Percentiles rank a stretch among this genome's conserved stretches.
These are phyloP conservation scores for Zygnema circumcarinatum DNA, from an alignment of 139 green algal genomes.

Conservation along the genomic window DNA sequence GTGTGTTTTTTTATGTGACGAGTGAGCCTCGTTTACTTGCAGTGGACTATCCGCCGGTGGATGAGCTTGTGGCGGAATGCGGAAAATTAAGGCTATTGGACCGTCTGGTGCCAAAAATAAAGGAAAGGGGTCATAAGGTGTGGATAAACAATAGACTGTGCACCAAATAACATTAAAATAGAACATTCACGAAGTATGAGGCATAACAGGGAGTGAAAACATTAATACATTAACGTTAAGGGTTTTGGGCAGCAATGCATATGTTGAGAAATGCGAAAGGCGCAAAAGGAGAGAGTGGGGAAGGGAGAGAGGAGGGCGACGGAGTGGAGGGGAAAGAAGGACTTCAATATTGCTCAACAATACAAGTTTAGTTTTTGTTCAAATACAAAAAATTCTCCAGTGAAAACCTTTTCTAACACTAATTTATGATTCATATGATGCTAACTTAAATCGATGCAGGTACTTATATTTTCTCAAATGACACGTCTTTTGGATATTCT, in stretches of 20 bases:
- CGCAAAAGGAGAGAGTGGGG: not conserved
- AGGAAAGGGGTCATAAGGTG: constrained; percentile 73
- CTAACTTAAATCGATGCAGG: too few relatives aligned
- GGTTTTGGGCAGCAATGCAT: too few relatives aligned
- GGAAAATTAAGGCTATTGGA: constrained; percentile 96
- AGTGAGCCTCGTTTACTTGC: not conserved
- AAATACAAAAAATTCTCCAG: too few relatives aligned
- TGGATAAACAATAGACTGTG: constrained; percentile 18
- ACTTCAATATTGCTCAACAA: too few relatives aligned
- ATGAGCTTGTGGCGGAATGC: constrained; percentile 83
- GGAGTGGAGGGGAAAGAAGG: not conserved
- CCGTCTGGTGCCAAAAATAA: constrained; percentile 71
- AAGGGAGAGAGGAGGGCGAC: not conserved
- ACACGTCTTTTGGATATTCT: constrained; percentile 97
- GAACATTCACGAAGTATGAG: not conserved
- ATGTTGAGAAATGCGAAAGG: too few relatives aligned
- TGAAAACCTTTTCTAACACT: too few relatives aligned
- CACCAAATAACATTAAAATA: not conserved
- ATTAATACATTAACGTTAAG: too few relatives aligned
- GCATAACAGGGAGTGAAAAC: constrained; percentile 6
- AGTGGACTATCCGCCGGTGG: constrained; percentile 70
- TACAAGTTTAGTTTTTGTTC: too few relatives aligned
- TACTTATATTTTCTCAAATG: constrained; percentile 98
- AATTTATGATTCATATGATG: too few relatives aligned
- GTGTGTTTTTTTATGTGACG: not conserved